Evolutionary conservation across 495 filamentous ascomycete species (phyloP).

Genomic region (Acidiella bohemica): DNA sequence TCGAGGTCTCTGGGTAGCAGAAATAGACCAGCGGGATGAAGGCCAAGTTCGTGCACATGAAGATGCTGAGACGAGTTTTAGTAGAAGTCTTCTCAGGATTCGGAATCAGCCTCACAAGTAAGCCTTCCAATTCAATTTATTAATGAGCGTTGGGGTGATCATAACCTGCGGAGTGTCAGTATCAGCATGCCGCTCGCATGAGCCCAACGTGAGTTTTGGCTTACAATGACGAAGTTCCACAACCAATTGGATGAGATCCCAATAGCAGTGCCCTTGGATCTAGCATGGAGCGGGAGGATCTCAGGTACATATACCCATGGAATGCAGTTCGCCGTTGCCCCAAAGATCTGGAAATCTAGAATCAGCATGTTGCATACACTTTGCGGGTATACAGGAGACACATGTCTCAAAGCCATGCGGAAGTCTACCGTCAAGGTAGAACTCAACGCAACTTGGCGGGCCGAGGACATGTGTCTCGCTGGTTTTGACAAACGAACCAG

Average conservation of each 20-base stretch:
- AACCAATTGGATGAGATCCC: slow-evolving; percentile 15
- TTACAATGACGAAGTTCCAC: slow-evolving; percentile 2
- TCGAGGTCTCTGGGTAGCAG: slow-evolving; percentile 16
- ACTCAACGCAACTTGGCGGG: too few relatives aligned
- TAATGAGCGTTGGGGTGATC: slow-evolving; percentile 14
- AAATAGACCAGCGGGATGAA: slow-evolving; percentile 19
- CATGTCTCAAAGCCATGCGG: neutral
- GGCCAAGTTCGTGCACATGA: slow-evolving; percentile 11
- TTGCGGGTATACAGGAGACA: too few relatives aligned
- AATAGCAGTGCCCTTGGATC: slow-evolving; percentile 57
- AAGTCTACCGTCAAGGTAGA: neutral
- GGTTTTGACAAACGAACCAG: too few relatives aligned
- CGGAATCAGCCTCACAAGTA: slow-evolving; percentile 15
- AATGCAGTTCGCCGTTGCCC: slow-evolving; percentile 29
- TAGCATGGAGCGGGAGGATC: slow-evolving; percentile 52
- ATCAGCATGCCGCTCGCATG: too few relatives aligned
- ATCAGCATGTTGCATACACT: too few relatives aligned
- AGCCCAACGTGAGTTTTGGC: neutral
- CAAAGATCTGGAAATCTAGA: too few relatives aligned
- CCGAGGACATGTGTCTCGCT: too few relatives aligned
- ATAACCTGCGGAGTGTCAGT: slow-evolving; percentile 8
- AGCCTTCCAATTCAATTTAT: slow-evolving; percentile 11
- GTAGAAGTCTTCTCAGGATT: neutral
- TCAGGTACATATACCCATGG: slow-evolving; percentile 26
- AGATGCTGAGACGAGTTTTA: slow-evolving; percentile 1